Percentiles rank a stretch among this genome's conserved stretches.
Conservation (phyloP, 306 rosid species). For the Acacia acuminata region DNA sequence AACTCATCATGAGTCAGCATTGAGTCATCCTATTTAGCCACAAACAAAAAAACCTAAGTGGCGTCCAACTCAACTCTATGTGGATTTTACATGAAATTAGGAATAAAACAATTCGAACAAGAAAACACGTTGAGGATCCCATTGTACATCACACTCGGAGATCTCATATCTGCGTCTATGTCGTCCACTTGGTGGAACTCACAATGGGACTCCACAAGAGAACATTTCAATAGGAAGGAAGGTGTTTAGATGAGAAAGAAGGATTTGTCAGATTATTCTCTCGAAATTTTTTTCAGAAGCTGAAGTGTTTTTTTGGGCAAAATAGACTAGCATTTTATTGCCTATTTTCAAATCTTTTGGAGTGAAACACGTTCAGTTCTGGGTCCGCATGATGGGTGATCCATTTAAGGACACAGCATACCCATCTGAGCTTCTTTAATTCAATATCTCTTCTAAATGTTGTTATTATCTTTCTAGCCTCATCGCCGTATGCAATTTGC, state of each 20-base stretch:
- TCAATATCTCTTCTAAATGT: neutral
- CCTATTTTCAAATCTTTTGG: slow-evolving; percentile 54
- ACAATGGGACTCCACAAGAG: slow-evolving; percentile 77
- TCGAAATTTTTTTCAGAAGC: slow-evolving; percentile 47
- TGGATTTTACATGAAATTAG: too few relatives aligned
- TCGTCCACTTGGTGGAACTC: slow-evolving; percentile 82
- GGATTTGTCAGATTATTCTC: slow-evolving; percentile 62
- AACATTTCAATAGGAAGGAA: slow-evolving; percentile 57
- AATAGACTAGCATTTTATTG: slow-evolving; percentile 54
- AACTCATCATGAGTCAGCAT: too few relatives aligned
- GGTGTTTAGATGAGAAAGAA: slow-evolving; percentile 59
- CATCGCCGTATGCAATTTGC: slow-evolving; percentile 38
- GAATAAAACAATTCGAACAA: too few relatives aligned
- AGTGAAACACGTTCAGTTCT: slow-evolving; percentile 52
- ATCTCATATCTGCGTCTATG: slow-evolving; percentile 75
- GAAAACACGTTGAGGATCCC: too few relatives aligned
- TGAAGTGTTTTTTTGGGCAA: slow-evolving; percentile 46
- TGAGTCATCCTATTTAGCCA: too few relatives aligned
- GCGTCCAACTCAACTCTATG: too few relatives aligned
- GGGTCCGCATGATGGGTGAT: slow-evolving; percentile 43
- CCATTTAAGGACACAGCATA: neutral
- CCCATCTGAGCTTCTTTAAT: slow-evolving; percentile 23
- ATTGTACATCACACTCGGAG: neutral
- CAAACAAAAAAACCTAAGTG: too few relatives aligned
- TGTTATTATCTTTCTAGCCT: slow-evolving; percentile 41